Conservation (phyloP, 2,329 filamentous ascomycete species). For the Dothideomycetidae sp. region DNA sequence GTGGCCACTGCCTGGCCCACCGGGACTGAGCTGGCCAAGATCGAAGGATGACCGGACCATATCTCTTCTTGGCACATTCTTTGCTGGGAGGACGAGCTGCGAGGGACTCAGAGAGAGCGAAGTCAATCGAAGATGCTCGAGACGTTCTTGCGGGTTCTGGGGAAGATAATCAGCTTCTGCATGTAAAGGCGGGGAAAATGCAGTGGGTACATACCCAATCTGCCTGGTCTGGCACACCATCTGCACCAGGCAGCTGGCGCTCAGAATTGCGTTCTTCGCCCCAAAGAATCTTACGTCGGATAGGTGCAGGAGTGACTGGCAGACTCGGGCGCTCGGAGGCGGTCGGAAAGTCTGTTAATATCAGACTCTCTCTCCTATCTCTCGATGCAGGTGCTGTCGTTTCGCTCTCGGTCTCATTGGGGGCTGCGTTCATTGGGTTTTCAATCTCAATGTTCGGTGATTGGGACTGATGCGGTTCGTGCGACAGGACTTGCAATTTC, state of each 20-base stretch:
- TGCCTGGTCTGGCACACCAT: conserved; percentile 72
- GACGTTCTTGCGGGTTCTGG: conserved; percentile 33
- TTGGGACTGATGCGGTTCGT: conserved; percentile 5
- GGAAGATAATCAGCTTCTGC: conserved; percentile 1
- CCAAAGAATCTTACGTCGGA: conserved; percentile 56
- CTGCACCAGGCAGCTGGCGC: conserved; percentile 54
- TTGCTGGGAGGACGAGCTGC: conserved; percentile 19
- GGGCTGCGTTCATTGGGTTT: conserved; percentile 5
- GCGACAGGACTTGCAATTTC: conserved; percentile 18
- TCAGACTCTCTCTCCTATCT: conserved; percentile 41
- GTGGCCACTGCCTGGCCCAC: not conserved
- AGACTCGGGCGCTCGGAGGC: conserved; percentile 72
- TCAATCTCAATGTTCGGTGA: not conserved
- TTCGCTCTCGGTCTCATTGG: not conserved
- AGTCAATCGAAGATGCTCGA: conserved; percentile 33
- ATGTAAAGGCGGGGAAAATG: conserved; percentile 17
- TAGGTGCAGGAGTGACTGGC: conserved; percentile 77
- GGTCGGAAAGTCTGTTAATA: conserved; percentile 75
- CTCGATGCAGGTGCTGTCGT: conserved; percentile 9
- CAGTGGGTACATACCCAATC: conserved; percentile 75
- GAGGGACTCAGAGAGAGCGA: conserved; percentile 25
- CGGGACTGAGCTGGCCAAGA: not conserved
- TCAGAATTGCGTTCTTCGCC: conserved; percentile 42
- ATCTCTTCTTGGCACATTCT: conserved; percentile 17
- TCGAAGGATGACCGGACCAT: conserved; percentile 16